Evolutionary conservation across 2,329 filamentous ascomycete genomes (phyloP), one percentile per base, ranked within the genome.

Genomic region (Daldinia eschscholtzii): DNA sequence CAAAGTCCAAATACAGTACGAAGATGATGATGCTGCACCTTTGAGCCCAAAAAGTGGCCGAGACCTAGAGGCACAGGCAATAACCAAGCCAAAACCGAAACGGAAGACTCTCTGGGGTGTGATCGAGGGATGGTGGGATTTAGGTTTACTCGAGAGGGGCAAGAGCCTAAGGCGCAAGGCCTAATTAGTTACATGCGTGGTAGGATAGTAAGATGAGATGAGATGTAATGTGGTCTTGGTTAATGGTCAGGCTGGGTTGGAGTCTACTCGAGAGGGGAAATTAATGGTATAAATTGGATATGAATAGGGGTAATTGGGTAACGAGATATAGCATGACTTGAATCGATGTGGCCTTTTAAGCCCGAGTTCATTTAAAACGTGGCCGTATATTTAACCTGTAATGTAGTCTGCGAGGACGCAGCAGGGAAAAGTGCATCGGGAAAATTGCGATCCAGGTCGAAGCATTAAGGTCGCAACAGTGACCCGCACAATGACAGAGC

Each of bases 61-160:
- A 1, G 70, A 64, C 1, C 28, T 63, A 39, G 67, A 71, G 33
- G 57, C 60, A 41, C 67, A 65, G 33, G 20, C 41, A 13, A 67
- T 48, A 13, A 18, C 46, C 2, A 73, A 70, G 41, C 65, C 61
- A 20, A 80, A 78, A 61, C 79, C 80, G 33, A 57, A 18, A 35
- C 80, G 84, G 6, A 84, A 79, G 78, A 87, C 85, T 0, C 76
- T 87, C 23, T 77, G 85, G 68, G 79, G 83, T 42, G 77, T 81
- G 20, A 79, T 87, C 30, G 84, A 86, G 46, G 85, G 85, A 4
- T 87, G 85, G 85, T 87, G 85, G 85, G 85, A 87, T 76, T 76
- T 87, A 61, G 83, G 81, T 3, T 74, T 87, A 61, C 70, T 87
- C 61, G 84, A 80, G 37, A 72, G 77, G 18, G 71, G 85, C 28